Evolutionary conservation across 768 basidiomycete genomes (phyloP), one percentile per base, ranked within the genome.

Genomic region (Podaxis mareebaensis): DNA sequence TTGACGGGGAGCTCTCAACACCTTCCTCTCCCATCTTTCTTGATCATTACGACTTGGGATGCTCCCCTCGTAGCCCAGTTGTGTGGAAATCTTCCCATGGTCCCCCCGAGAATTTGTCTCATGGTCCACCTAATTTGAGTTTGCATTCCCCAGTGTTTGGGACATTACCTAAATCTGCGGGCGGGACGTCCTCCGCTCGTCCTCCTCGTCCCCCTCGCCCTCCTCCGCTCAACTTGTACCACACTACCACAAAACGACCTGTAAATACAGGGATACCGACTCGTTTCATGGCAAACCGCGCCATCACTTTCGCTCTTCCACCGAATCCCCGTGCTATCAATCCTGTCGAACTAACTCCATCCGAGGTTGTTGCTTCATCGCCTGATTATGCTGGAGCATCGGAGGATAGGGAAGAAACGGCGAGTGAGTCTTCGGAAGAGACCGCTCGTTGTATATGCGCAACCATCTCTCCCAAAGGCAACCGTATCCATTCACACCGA

Each of bases 101-200:
- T 30, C 69, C 70, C 54, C 68, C 69, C 4, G 61, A 64, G 38
- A 70, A 73, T 52, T 28, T 57, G 51, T 68, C 66, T 15, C 72
- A 71, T 56, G 67, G 66, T 8, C 70, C 71, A 44, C 67, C 72
- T 20, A 67, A 64, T 63, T 30, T 70, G 46, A 63, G 55, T 39
- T 22, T 57, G 24, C 49, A 51, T 56, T 51, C 55, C 2, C 61
- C 65, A 58, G 22, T 72, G 65, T 69, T 67, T 64, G 55, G 54
- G 10, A 51, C 38, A 15, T 56, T 33, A 39, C 46, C 61, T 12
- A 49, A 49, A 59, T 69, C 66, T 58, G 56, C 60, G 8, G 61
- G 46, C 67, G 67, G 63, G 67, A 69, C 53, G 52, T 65, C 38
- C 65, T 65, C 53, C 49, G 64, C 39, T 69, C 60, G 53, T 17